Base-by-base conservation (phyloP, 2,329 filamentous ascomycete species). In the Penicillium sp. region DNA sequence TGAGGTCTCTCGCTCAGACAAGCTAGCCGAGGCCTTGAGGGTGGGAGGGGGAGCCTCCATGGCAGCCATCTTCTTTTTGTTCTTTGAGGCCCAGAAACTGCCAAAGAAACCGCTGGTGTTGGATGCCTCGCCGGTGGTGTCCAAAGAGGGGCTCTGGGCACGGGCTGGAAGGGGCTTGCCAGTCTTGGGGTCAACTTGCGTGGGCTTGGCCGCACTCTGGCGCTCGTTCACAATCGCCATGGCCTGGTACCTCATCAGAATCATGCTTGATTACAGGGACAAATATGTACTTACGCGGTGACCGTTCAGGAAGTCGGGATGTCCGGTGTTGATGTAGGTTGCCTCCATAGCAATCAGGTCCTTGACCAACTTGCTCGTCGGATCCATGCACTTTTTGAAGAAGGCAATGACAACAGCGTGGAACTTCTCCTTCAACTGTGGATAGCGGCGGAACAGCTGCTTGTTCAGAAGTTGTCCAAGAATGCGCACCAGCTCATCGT, bases 1-100 rank as follows among this genome's bases (percentile, higher is more conserved):
- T 55, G 95, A 88, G 50, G 84, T 85, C 70, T 98, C 93, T 52
- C 93, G 89, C 73, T 98, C 93, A 4, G 88, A 95, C 35, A 98
- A 77, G 26, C 85, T 95, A 37, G 93, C 91, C 3, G 89, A 95
- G 32, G 93, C 93, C 76, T 96, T 98, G 49, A 98, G 82, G 37
- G 83, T 91, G 28, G 93, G 82, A 53, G 93, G 93, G 35, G 93
- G 93, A 11, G 93, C 79, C 69, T 98, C 93, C 93, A 98, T 98
- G 41, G 91, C 90, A n/a, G 93, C 93, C 74, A 95, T 94, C 84
- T 96, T 97, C 85, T 98, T 98, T 84, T 97, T 98, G 76, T 97
- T 98, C 82, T 97, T 98, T 66, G 88, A 90, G 9, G 93, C 89
- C 67, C 96, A 98, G 81, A 98, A 98, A 64, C 88, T 95, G 59